Conservation (phyloP, 371 early-diverging fungal genomes). For the Entomophthora muscae region DNA sequence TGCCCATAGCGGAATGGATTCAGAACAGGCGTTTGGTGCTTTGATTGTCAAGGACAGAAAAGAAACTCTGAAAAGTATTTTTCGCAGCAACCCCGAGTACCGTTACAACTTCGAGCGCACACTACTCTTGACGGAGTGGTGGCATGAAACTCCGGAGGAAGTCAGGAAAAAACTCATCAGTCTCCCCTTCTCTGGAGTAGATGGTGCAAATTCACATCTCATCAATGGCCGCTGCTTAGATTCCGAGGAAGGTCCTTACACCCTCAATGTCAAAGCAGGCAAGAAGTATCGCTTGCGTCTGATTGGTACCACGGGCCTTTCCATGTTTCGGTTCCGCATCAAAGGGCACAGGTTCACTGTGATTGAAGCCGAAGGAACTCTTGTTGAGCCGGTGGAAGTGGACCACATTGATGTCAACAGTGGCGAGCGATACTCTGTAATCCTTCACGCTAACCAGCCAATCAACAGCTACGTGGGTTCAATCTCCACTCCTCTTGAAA, state of each 20-base stretch:
- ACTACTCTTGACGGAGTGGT: slow-evolving; percentile 23
- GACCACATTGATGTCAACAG: slow-evolving; percentile 15
- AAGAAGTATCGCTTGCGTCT: slow-evolving; percentile 9
- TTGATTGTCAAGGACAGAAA: background rate
- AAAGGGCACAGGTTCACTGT: slow-evolving; percentile 20
- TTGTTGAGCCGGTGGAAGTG: slow-evolving; percentile 1
- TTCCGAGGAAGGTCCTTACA: background rate
- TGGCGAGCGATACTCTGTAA: slow-evolving; percentile 21
- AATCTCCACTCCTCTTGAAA: background rate
- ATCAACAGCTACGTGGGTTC: slow-evolving; percentile 17
- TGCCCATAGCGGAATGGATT: slow-evolving; percentile 18
- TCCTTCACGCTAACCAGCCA: slow-evolving; percentile 19
- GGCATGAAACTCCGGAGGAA: slow-evolving; percentile 15
- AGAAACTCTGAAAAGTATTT: background rate
- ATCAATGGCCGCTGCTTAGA: slow-evolving; percentile 20
- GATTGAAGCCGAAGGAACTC: slow-evolving; percentile 8
- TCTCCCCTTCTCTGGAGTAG: slow-evolving; percentile 13
- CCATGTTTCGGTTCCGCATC: slow-evolving; percentile 18
- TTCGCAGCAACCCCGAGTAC: background rate
- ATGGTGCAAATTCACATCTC: slow-evolving; percentile 19
- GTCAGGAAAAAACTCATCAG: slow-evolving; percentile 15
- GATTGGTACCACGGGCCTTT: slow-evolving; percentile 9
- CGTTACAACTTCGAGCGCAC: slow-evolving; percentile 23
- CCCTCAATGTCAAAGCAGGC: background rate
- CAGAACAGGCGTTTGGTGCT: background rate